A percentile compares a stretch with the other conserved stretches of the same genome.
phyloP scores from a whole-genome alignment of 1,139 yeast species.

The Saccharomyces hybrid region DNA sequence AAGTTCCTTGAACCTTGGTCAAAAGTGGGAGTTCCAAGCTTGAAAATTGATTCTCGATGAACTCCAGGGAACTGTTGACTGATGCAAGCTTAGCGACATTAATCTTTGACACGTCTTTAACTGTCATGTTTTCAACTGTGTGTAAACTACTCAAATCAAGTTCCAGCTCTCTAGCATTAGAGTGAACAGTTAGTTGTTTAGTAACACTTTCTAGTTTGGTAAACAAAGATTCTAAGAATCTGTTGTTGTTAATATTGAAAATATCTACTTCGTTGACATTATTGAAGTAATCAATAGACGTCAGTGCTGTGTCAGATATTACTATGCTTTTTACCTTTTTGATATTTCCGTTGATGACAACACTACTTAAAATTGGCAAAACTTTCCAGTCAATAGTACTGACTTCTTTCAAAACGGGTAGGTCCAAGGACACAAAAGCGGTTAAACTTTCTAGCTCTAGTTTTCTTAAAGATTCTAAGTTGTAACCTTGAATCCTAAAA shows the following conservation, averaged over 20 bases:
- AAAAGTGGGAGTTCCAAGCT: conserved; percentile 45
- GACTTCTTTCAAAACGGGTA: conserved; percentile 46
- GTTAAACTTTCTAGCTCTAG: conserved; percentile 49
- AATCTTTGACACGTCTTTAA: conserved; percentile 47
- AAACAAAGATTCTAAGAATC: conserved; percentile 52
- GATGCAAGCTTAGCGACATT: conserved; percentile 41
- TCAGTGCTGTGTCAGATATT: conserved; percentile 60
- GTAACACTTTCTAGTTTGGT: conserved; percentile 46
- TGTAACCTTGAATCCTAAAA: conserved; percentile 48
- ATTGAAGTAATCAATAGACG: conserved; percentile 37
- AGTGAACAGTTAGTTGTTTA: conserved; percentile 49
- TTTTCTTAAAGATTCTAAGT: conserved; percentile 38
- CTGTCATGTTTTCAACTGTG: conserved; percentile 48
- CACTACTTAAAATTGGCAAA: conserved; percentile 55
- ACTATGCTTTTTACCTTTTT: conserved; percentile 43
- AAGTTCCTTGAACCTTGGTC: conserved; percentile 52
- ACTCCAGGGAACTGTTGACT: conserved; percentile 48
- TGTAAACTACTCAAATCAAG: conserved; percentile 53
- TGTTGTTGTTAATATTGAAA: conserved; percentile 58
- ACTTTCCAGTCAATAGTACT: conserved; percentile 52
- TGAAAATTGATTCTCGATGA: conserved; percentile 52
- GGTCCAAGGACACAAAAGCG: conserved; percentile 46
- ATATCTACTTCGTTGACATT: conserved; percentile 39
- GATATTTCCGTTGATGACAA: conserved; percentile 43
- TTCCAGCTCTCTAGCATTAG: conserved; percentile 47